Conservation (phyloP, 768 basidiomycete species). For the Leccinum longicurvipes region DNA sequence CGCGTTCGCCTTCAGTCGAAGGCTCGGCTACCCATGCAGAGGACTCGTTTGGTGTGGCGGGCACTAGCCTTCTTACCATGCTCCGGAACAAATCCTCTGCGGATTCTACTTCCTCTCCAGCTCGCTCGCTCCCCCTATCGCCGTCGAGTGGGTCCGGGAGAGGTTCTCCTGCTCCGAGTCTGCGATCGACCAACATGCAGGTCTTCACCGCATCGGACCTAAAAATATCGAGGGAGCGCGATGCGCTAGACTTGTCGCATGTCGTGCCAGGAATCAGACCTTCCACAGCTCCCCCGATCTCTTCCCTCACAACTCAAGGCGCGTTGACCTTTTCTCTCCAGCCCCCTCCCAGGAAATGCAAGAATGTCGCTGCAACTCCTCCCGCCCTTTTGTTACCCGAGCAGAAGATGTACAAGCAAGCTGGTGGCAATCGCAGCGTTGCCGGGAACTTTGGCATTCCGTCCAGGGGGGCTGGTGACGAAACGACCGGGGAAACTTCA, state of each 20-base stretch:
- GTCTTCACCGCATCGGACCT: slow-evolving; percentile 30
- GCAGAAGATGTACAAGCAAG: slow-evolving; percentile 24
- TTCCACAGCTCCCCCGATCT: slow-evolving; percentile 18
- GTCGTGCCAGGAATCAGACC: slow-evolving; percentile 7
- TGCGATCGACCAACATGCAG: slow-evolving; percentile 22
- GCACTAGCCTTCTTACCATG: slow-evolving; percentile 53
- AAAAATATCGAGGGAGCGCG: slow-evolving; percentile 39
- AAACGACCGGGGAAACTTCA: slow-evolving; percentile 8
- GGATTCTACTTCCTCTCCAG: slow-evolving; percentile 24
- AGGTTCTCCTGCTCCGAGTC: slow-evolving; percentile 26
- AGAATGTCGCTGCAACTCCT: slow-evolving; percentile 10
- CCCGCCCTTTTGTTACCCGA: slow-evolving; percentile 2
- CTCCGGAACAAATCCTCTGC: slow-evolving; percentile 40
- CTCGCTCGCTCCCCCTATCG: slow-evolving; percentile 33
- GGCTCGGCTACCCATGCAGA: slow-evolving; percentile 43
- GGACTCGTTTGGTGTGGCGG: slow-evolving; percentile 57
- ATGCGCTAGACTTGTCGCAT: slow-evolving; percentile 21
- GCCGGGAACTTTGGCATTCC: slow-evolving; percentile 30
- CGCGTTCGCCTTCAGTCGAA: slow-evolving; percentile 36
- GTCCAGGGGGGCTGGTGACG: slow-evolving; percentile 7
- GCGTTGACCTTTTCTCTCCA: slow-evolving; percentile 31
- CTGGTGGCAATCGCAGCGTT: slow-evolving; percentile 26
- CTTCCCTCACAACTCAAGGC: slow-evolving; percentile 32
- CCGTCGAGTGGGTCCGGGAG: slow-evolving; percentile 8
- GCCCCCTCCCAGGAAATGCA: slow-evolving; percentile 31